Percentiles rank a stretch among this genome's conserved stretches.
Conservation (phyloP, 176 grass and related monocot genomes). For the Ensete ventricosum region DNA sequence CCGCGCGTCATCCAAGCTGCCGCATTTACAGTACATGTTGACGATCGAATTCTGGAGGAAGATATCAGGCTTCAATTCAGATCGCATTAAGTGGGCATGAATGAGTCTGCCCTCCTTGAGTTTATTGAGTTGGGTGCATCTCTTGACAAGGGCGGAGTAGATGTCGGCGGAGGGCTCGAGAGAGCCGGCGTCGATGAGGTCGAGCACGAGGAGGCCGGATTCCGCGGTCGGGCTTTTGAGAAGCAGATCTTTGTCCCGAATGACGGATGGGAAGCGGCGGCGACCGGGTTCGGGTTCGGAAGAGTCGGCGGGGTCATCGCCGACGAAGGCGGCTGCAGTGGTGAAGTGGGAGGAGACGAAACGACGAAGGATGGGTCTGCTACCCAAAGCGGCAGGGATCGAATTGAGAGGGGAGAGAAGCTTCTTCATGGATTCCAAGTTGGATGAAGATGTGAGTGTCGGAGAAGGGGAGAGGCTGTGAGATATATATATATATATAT, state of each 20-base stretch:
- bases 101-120: conserved; percentile 23
- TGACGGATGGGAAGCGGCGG: neutral
- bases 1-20: conserved; percentile 31
- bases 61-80: conserved; percentile 24
- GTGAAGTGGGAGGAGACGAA: neutral
- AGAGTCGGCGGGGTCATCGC: neutral
- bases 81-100: conserved; percentile 31
- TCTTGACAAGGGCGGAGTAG: conserved; percentile 31
- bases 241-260: conserved; percentile 17
- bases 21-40: conserved; percentile 47
- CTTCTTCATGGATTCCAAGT: conserved; percentile 11
- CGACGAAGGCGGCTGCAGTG: neutral
- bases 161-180: conserved; percentile 26
- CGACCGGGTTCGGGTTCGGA: neutral
- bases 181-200: conserved; percentile 27
- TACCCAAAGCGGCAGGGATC: no score
- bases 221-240: neutral
- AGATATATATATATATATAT: no score
- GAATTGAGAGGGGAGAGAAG: neutral
- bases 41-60: conserved; percentile 60
- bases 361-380: neutral
- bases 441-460: no score
- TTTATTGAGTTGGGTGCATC: conserved; percentile 28
- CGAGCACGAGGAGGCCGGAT: conserved; percentile 14
- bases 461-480: no score